Base-by-base conservation (phyloP, 164 flowering plant genomes). In the Vitis amurensis region DNA sequence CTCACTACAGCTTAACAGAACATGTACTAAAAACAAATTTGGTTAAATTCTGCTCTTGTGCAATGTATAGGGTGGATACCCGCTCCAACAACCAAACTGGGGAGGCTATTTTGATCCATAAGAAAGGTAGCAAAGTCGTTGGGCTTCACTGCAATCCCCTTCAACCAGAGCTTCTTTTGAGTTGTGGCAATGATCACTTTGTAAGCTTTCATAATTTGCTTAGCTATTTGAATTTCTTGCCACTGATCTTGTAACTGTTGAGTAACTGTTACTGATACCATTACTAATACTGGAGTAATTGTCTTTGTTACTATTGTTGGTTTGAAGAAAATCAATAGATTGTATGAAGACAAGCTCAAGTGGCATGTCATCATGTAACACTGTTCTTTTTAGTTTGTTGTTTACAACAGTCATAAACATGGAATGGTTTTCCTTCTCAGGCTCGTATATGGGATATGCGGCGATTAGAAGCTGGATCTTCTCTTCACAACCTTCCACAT, bases 391-490 rank as follows among this genome's bases (percentile, higher is more conserved):
- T 58, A 37, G 7, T 37, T 37, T 37, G 44, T 37, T 6, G 44
- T 37, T 30, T 3, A 3, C 56, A 30, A 2, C 55, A 4, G 14
- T 47, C 23, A 1, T 11, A 13, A 16, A 13, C 12, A 51, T 55
- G 58, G 44, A 58, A 13, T 61, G 37, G 55, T 50, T 58, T 51
- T 58, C 52, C 17, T 48, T 37, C 55, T 67, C 84, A 91, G 97
- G 97, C 97, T 70, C 97, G 97, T 17, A 73, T 94, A 50, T 94
- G 97, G 98, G 97, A 94, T 72, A 76, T 92, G 72, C 92, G 98
- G 13, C 80, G 76, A 61, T 56, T 94, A 50, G 85, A 89, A 80
- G 81, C 83, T 70, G 88, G 86, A 44, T 81, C 88, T 61, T 87
- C 92, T 56, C 85, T 94, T 19, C 67, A 52, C 50, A 61, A 79